Evolutionary conservation across 2,329 filamentous ascomycete genomes (phyloP), one percentile per base, ranked within the genome.

Genomic region (Colletotrichum endophyticum): DNA sequence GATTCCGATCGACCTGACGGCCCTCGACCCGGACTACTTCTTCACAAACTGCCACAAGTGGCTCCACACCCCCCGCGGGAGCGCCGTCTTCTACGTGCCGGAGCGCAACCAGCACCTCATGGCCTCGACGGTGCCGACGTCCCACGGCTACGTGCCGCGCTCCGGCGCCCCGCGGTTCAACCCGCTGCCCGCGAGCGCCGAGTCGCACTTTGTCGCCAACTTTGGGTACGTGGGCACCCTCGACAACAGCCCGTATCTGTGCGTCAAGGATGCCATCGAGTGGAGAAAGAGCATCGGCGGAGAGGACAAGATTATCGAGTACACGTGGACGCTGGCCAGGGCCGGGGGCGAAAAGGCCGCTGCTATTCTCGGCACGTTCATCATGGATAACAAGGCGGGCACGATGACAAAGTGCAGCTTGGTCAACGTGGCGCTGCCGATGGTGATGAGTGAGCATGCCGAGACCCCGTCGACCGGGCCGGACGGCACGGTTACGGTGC

Each of bases 11-110:
- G 91, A 98, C 83, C 85, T 98, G 16, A 78, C 82, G 0, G 83
- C 85, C 6, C 86, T 96, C 4, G 91, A 96, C 78, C 93, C 95
- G 0, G 96, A 98, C 84, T 98, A 98, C 86, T 95, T 98, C 81
- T 90, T 96, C 16, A 94, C 90, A 72, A 98, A 98, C 83, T 95
- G 93, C 80, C 95, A 98, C 87, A 98, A 98, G 87, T 99, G 96
- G 96, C 91, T 98, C 9, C 93, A 92, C 81, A 91, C 92, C 1
- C 96, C 96, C 1, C 92, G 96, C 36, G 94, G 93, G 19, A 96
- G 94, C 82, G 95, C 95, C 4, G 87, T 97, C 6, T 91, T 98
- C 78, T 94, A 98, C 84, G 94, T 97, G 2, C 94, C 96, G 0
- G 76, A 88, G 22, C 90, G 94, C 27, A 96, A 98, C 83, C 96